These are phyloP conservation scores for Candida arabinofermentans DNA, from an alignment of 805 yeast species.

Conservation along the genomic window DNA sequence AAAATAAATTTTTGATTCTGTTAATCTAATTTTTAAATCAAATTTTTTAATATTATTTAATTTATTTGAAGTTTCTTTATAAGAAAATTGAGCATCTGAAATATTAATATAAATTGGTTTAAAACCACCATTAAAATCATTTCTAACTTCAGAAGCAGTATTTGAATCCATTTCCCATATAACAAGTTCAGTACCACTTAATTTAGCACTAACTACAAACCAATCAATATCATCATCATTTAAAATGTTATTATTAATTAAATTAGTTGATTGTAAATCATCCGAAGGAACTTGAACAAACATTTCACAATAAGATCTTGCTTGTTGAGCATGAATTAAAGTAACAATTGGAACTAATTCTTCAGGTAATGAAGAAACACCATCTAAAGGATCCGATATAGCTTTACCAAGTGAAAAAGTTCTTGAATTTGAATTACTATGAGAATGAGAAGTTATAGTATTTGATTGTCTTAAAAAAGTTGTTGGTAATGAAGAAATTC, in stretches of 20 bases:
- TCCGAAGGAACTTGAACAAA: constrained; percentile 22
- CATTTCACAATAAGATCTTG: constrained; percentile 53
- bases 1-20: constrained; percentile 20
- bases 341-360: constrained; percentile 73
- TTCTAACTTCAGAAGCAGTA: constrained; percentile 22
- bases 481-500: constrained; percentile 30
- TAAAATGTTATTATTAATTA: neutral
- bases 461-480: constrained; percentile 27
- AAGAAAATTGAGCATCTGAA: constrained; percentile 37
- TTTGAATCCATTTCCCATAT: constrained; percentile 40
- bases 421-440: constrained; percentile 12
- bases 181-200: constrained; percentile 51
- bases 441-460: constrained; percentile 12
- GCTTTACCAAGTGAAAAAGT: constrained; percentile 16
- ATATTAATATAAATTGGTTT: constrained; percentile 52
- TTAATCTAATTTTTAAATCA: constrained; percentile 22
- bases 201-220: constrained; percentile 24
- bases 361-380: constrained; percentile 39
- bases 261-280: constrained; percentile 5
- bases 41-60: constrained; percentile 4
- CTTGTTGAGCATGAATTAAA: constrained; percentile 64
- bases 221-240: constrained; percentile 14
- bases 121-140: constrained; percentile 35
- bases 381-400: constrained; percentile 13
- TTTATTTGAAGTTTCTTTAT: constrained; percentile 4